Evolutionary conservation across 148 eudicot genomes (phyloP), one percentile per base, ranked within the genome.

Genomic region (Fagopyrum homotropicum): DNA sequence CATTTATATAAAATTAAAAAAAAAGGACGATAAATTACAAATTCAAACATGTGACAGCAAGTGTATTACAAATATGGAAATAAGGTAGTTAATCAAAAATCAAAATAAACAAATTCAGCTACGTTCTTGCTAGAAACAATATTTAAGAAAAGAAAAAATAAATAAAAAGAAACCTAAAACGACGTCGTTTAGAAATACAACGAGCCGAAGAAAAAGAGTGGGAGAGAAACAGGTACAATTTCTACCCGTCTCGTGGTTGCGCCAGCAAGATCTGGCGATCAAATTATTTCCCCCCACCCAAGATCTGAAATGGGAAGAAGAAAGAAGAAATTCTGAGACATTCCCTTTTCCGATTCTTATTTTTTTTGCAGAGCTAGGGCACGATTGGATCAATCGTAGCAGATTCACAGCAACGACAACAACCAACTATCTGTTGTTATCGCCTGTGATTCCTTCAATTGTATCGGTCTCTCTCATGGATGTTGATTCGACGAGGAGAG

Each of bases 211-310:
- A 40, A 17, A 40, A 66, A 35, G 46, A 40, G 69, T 29, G 69
- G 46, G 71, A 66, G 71, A 66, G 71, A 35, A 66, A 66, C 71
- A 66, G 71, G 71, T 15, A 15, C 46, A 43, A 40, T 66, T 66
- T 66, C 46, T 66, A 40, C 71, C 71, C 47, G 17, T 66, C 71
- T 66, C 71, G 71, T 66, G 71, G 71, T 12, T 3, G 43, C 69
- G 69, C 69, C 69, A 30, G 69, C 16, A 44, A 63, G 69, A 63
- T 63, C 46, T 66, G 47, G 71, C 71, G 71, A 66, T 66, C 71
- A 3, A 66, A 5, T 40, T 2, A 35, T 15, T 10, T 5, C 15
- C 43, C 6, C 46, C 45, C 69, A 63, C 45, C 52, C 69, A 63
- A 63, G 19, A 35, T 66, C 71, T 66, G 47, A 14, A 66, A 66